Evolutionary conservation across 2,329 filamentous ascomycete genomes (phyloP), one percentile per base, ranked within the genome.

Genomic region (Pochonia chlamydosporia): DNA sequence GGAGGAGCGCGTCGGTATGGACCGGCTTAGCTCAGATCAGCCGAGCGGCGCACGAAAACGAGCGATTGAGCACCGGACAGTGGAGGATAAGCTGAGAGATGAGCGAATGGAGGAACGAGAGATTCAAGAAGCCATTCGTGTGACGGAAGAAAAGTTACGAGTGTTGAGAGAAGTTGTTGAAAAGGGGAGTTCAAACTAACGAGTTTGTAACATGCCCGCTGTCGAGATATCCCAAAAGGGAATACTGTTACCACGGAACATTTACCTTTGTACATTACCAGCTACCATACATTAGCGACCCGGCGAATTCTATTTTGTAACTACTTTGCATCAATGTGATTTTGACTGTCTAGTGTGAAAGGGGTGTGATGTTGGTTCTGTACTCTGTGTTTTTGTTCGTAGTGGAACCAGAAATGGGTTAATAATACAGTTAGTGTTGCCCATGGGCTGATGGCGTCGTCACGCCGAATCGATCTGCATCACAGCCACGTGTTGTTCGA

Each of bases 131-230:
- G 87, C 89, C 18, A 92, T 96, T 50, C 74, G 79, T 46, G 80
- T 95, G 25, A 96, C 92, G 3, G 89, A 96, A 63, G 86, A 96
- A 70, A 85, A 88, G 59, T 70, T 99, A 26, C 76, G 79, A 47
- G 79, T 86, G 36, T 68, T 99, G 52, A 91, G 91, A 65, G 76
- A 79, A 36, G 85, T 89, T 25, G 77, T 79, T 52, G 76, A 74
- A 60, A 81, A 75, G 61, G 77, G 46, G 28, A 72, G 41, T 24
- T 9, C 18, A 8, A 26, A 26, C 5, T 43, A 28, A 44, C 36
- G 14, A 40, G 11, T 18, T 16, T 36, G 20, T 31, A 43, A 11
- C 48, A 49, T 26, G 18, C 25, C 9, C 16, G 20, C 23, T 37
- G 47, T 53, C 13, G 47, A 45, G 21, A 49, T 46, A 47, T 49